Evolutionary conservation across 257 asterid species (phyloP), one percentile per base, ranked within the genome.

Genomic region (Asclepias syriaca): DNA sequence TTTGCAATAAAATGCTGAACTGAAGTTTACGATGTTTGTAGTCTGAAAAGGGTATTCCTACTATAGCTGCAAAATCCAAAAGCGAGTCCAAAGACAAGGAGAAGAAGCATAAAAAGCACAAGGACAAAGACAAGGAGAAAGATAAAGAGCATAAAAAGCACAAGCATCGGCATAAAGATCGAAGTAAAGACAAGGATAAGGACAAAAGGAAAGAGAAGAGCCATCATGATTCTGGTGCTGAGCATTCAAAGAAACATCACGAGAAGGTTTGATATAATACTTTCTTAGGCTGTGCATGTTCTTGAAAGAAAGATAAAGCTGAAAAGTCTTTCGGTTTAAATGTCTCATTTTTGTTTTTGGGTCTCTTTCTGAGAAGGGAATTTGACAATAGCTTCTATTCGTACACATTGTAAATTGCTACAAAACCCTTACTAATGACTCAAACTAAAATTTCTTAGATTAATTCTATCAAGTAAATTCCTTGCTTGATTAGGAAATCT

Each of bases 31-130:
- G 27, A 18, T 80, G 63, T 81, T 76, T 77, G 72, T 74, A 94
- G 99, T 86, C 97, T 24, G 98, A 91, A 77, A 94, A 90, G 83
- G 97, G 99, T 48, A 86, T 83, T 77, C 99, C 99, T 65, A 94
- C 98, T 10, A 21, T 88, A 73, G 83, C 96, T 75, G 96, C 90
- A 66, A 94, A 94, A 83, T 79, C 89, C 39, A 94, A 86, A 84
- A 81, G 85, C 16, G 97, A 94, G 83, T 79, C 90, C 14, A 89
- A 87, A 78, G 98, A 89, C 78, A 91, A 89, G 95, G 97, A 91
- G 84, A 89, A 89, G 84, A 89, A 85, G 87, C 98, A 86, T 82
- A 94, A 83, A 83, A 94, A 89, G 85, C 99, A 88, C 59, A 94
- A 83, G 85, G 97, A 90, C 78, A 89, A 78, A 66, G 96, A 87